Base-by-base conservation (phyloP, 1,284 basidiomycete species). In the Trichosporon inkin region DNA sequence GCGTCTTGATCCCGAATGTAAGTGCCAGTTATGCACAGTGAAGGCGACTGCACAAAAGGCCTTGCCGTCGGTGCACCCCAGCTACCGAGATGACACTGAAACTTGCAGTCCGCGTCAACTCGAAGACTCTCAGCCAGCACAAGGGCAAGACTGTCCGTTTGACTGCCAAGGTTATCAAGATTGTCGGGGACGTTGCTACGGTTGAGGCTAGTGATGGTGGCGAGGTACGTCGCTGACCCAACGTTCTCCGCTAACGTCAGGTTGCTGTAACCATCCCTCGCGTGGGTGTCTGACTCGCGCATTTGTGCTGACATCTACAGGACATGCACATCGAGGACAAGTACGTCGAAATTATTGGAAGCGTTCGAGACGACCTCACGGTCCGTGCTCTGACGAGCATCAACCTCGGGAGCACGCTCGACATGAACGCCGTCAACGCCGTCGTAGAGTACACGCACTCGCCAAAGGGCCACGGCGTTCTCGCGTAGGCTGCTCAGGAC, bases 281-380 rank as follows among this genome's bases (percentile, higher is more conserved):
- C 70, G 76, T 55, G 88, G 86, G 64, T 11, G 57, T 60, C 10
- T 20, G 13, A 38, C 6, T 28, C 22, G 10, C 19, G 14, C 22
- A n/a, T 10, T 24, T 7, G 2, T n/a, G 20, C 60, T 62, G 52
- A 57, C 52, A 6, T 8, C 6, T 4, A 5, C 68, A 87, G 85
- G 81, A 81, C 57, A 76, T 80, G 41, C 74, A 80, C 38, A 75
- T 86, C 52, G 75, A 76, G 0, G 84, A 84, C 51, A 78, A 81
- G 7, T 92, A 80, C 62, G 80, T 89, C 49, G 91, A 94, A 75
- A 79, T 93, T 56, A 83, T 94, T 44, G 91, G 90, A 8, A 83
- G 75, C 6, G 89, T 88, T 8, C 62, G 81, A 34, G 82, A 86
- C 59, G 80, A 84, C 37, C 80, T 84, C 19, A 84, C 82, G 0